Evolutionary conservation across 2,329 filamentous ascomycete genomes (phyloP), one percentile per base, ranked within the genome.

Genomic region (Dactylellina parvicollis): DNA sequence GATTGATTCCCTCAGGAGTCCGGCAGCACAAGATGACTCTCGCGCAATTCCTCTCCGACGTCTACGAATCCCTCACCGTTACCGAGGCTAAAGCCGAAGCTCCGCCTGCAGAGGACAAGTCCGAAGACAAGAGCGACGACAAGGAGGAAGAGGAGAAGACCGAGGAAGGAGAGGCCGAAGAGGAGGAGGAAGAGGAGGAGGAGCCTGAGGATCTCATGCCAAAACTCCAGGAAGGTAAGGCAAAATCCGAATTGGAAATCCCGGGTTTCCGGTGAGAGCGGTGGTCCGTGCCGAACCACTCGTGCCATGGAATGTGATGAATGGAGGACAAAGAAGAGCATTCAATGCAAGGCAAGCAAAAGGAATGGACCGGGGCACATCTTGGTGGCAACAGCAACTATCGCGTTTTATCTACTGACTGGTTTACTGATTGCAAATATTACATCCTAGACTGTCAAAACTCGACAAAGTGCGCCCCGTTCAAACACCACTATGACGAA

Each of bases 401-500:
- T 9, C 16, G 14, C 12, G n/a, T 10, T 22, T 24, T 22, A 36
- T 34, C 4, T 18, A 24, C 28, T 49, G 20, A n/a, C 36, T 22
- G 16, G 10, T 38, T 65, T 34, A 49, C 59, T 59, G 60, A 59
- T 49, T 46, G 9, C 22, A 24, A 62, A 34, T 30, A 10, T 12
- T 5, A 30, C 24, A 26, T 56, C 78, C 78, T 82, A 98, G 95
- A 96, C 81, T 99, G 95, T 87, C 87, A 88, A 83, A 88, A 94
- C 82, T 92, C 92, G 76, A 86, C 90, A 82, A 85, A 91, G 83
- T 99, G 95, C 84, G 86, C 89, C 75, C 89, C 90, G 72, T 87
- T 88, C 80, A 99, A 98, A 89, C 94, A 98, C 86, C 95, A 99
- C 87, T 98, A 90, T 82, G 94, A 98, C 77, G 92, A 97, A 84